These are phyloP conservation scores for Aureobasidium mangrovei DNA, from an alignment of 2,329 filamentous ascomycete species.

Conservation along the genomic window DNA sequence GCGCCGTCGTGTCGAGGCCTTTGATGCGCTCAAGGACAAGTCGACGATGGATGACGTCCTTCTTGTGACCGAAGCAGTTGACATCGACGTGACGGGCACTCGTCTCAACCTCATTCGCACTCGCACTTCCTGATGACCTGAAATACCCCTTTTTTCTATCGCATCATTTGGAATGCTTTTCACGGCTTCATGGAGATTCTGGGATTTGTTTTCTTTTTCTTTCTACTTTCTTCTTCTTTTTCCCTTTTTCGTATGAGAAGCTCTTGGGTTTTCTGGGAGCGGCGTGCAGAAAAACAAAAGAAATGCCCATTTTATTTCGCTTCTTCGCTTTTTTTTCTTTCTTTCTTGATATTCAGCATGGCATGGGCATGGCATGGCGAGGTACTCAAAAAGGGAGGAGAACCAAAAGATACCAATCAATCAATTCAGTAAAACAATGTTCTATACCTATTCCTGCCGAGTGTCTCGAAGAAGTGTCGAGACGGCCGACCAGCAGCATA, in stretches of 20 bases:
- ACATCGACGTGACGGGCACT: not conserved
- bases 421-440: no score
- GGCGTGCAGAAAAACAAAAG: not conserved
- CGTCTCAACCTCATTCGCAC: not conserved
- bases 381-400: not conserved
- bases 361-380: not conserved
- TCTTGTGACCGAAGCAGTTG: not conserved
- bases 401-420: not conserved
- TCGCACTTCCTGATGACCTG: not conserved
- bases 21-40: not conserved
- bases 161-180: not conserved
- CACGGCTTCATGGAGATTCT: conserved; percentile 1
- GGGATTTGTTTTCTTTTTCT: not conserved
- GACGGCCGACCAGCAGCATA: no score
- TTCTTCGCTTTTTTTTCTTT: no score
- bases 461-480: no score
- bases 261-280: conserved; percentile 6
- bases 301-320: no score
- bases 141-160: not conserved
- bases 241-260: not conserved
- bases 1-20: conserved; percentile 4
- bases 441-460: no score
- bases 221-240: not conserved
- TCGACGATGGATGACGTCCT: conserved; percentile 1
- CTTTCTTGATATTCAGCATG: no score